These are phyloP conservation scores for Cenchrus fungigraminus DNA, from an alignment of 176 grass and related monocot genomes.

Conservation along the genomic window DNA sequence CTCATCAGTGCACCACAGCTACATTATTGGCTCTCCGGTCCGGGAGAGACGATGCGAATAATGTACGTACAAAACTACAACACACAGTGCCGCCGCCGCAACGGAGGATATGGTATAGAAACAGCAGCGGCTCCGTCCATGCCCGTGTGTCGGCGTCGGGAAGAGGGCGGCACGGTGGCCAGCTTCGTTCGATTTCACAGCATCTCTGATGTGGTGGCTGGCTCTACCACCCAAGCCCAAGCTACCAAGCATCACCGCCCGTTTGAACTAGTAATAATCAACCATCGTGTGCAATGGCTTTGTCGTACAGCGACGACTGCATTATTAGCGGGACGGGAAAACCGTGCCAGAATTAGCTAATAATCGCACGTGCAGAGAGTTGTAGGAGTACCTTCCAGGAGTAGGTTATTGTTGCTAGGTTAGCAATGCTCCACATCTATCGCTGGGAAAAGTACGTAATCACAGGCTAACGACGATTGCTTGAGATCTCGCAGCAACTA, in stretches of 20 bases:
- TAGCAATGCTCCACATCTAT: background rate
- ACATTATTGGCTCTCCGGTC: background rate
- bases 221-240: no score
- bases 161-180: no score
- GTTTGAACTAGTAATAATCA: no score
- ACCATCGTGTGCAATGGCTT: no score
- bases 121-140: background rate
- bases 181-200: no score
- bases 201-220: no score
- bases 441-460: background rate
- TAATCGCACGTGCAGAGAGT: background rate
- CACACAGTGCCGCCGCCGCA: background rate
- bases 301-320: no score
- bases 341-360: background rate
- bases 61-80: background rate
- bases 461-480: background rate
- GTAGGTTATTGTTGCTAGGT: background rate
- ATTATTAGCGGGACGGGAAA: background rate
- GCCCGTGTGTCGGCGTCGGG: conserved; percentile 4
- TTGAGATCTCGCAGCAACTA: background rate
- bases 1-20: background rate
- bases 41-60: background rate
- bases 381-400: background rate
- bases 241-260: no score
- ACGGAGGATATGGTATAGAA: background rate